Conservation (phyloP, 2,329 filamentous ascomycete genomes). For the Boeremia lycopersici region DNA sequence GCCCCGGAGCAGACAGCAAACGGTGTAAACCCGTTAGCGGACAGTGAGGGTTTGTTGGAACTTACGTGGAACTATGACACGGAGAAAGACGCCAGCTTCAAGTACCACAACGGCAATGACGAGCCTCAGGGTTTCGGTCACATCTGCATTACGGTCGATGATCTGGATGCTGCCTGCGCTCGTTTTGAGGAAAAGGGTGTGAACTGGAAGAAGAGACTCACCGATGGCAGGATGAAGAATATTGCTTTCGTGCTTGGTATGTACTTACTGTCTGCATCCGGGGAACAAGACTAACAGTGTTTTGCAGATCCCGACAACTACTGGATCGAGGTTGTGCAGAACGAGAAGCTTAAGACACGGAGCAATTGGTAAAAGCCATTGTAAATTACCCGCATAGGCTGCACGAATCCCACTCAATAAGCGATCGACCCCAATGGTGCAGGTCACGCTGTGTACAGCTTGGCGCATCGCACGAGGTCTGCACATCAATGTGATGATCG, state of each 20-base stretch:
- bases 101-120: constrained; percentile 91
- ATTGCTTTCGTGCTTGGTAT: constrained; percentile 82
- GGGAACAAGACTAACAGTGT: constrained; percentile 15
- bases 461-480: neutral
- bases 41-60: constrained; percentile 84
- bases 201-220: constrained; percentile 93
- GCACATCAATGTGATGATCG: neutral
- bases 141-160: constrained; percentile 85
- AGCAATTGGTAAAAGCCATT: constrained; percentile 44
- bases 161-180: constrained; percentile 84
- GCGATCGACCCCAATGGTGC: constrained; percentile 21
- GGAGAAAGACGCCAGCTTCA: constrained; percentile 82
- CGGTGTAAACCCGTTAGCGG: constrained; percentile 63
- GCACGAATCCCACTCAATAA: constrained; percentile 20
- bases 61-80: constrained; percentile 84
- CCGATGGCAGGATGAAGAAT: constrained; percentile 89
- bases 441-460: constrained; percentile 10
- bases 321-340: constrained; percentile 81
- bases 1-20: constrained; percentile 60
- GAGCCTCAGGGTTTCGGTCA: constrained; percentile 94
- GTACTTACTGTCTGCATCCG: constrained; percentile 8
- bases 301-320: constrained; percentile 74
- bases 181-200: constrained; percentile 83
- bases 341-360: constrained; percentile 65
- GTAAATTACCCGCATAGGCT: constrained; percentile 14